phyloP scores from a whole-genome alignment of 495 filamentous ascomycete species.

The Penicillium bialowiezense region DNA sequence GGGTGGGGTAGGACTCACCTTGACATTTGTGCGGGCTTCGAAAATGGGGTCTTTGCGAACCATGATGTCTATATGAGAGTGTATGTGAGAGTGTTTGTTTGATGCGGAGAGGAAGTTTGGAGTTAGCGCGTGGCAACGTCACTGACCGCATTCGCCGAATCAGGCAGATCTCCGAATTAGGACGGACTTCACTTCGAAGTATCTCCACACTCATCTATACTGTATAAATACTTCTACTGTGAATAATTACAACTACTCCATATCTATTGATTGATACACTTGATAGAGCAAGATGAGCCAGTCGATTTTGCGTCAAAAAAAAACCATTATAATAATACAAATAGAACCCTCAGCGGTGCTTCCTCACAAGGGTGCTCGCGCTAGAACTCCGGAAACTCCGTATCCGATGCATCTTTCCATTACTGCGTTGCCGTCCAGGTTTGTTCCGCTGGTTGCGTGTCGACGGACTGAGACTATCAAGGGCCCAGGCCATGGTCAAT shows the following conservation, averaged over 20 bases:
- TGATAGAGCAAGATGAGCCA: constrained; percentile 11
- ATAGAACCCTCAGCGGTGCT: constrained; percentile 26
- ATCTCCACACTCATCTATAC: too few relatives aligned
- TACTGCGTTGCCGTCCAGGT: constrained; percentile 38
- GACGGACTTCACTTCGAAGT: too few relatives aligned
- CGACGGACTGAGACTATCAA: constrained; percentile 42
- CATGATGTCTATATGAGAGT: constrained; percentile 29
- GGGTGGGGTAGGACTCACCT: constrained; percentile 22
- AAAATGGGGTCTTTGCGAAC: constrained; percentile 49
- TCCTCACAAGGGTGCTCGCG: constrained; percentile 30
- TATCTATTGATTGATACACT: too few relatives aligned
- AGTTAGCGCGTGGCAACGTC: constrained; percentile 26
- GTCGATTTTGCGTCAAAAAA: constrained; percentile 10
- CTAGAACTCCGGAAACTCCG: constrained; percentile 45
- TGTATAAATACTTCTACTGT: too few relatives aligned
- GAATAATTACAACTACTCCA: too few relatives aligned
- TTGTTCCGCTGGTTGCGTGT: constrained; percentile 32
- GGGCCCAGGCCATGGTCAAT: constrained; percentile 46
- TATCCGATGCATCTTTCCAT: constrained; percentile 30
- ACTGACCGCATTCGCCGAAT: constrained; percentile 23
- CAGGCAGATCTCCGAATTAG: too few relatives aligned
- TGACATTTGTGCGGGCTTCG: constrained; percentile 51
- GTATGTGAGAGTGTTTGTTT: background rate
- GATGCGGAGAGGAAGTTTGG: constrained; percentile 8
- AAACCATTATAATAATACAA: constrained; percentile 27